These are phyloP conservation scores for Cladosporium oxysporum DNA, from an alignment of 2,329 filamentous ascomycete genomes.

Conservation along the genomic window DNA sequence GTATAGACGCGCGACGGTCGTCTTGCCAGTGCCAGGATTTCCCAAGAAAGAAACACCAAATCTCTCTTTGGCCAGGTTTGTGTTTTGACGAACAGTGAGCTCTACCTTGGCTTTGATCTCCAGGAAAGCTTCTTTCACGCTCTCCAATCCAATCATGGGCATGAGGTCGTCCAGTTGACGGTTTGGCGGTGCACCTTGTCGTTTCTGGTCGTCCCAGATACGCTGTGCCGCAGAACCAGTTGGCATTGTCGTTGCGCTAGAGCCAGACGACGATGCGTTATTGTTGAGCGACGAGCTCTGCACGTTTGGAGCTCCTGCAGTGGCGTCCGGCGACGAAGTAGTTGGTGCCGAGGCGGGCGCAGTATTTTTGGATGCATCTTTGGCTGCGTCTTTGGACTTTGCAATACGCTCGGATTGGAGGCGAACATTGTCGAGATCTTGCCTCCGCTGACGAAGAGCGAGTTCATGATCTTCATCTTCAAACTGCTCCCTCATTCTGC, in stretches of 20 bases:
- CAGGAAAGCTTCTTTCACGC: slow-evolving; percentile 66
- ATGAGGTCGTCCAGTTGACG: slow-evolving; percentile 64
- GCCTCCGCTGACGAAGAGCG: slow-evolving; percentile 48
- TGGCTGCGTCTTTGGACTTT: too few species aligned
- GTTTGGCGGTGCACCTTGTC: slow-evolving; percentile 51
- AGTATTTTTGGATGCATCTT: too few species aligned
- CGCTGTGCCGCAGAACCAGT: too few species aligned
- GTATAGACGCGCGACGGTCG: slow-evolving; percentile 72
- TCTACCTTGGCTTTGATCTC: slow-evolving; percentile 65
- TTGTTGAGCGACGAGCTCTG: too few species aligned
- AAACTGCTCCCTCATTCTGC: slow-evolving; percentile 44
- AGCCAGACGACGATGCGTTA: too few species aligned
- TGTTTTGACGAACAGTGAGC: slow-evolving; percentile 57
- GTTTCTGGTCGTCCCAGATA: slow-evolving; percentile 62
- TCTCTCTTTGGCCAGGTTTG: slow-evolving; percentile 59
- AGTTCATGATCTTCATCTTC: slow-evolving; percentile 51
- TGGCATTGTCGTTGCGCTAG: too few species aligned
- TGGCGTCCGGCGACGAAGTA: background rate
- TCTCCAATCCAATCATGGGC: slow-evolving; percentile 69
- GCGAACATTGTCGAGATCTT: slow-evolving; percentile 48
- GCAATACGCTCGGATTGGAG: slow-evolving; percentile 22
- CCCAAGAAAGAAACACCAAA: slow-evolving; percentile 66
- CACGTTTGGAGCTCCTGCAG: background rate
- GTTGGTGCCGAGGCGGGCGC: too few species aligned
- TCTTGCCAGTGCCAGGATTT: slow-evolving; percentile 78